These are phyloP conservation scores for Alloteropsis semialata DNA, from an alignment of 176 grass and related monocot genomes.

Conservation along the genomic window DNA sequence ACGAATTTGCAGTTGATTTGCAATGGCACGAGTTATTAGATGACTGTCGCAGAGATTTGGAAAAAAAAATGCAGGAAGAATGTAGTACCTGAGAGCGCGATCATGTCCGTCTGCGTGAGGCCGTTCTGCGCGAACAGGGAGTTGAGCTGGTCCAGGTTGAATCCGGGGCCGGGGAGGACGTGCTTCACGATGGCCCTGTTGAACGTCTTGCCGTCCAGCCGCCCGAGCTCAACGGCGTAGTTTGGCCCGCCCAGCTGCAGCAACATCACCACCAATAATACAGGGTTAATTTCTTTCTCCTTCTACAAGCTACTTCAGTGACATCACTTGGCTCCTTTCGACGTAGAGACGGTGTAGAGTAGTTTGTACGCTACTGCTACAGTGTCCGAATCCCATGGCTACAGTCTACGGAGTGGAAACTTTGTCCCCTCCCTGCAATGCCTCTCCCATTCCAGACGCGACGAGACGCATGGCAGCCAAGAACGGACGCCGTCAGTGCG, in stretches of 20 bases:
- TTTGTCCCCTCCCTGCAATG: not conserved
- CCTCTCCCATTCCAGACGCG: not conserved
- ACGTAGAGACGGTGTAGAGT: not conserved
- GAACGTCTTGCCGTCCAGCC: slow-evolving; percentile 62
- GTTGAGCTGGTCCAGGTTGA: slow-evolving; percentile 70
- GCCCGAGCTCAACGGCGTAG: slow-evolving; percentile 67
- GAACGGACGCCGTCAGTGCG: not conserved
- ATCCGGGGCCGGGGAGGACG: slow-evolving; percentile 63
- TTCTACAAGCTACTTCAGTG: too few relatives aligned
- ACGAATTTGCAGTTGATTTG: not conserved
- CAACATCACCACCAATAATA: too few relatives aligned
- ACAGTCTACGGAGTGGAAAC: slow-evolving; percentile 11
- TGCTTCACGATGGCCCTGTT: slow-evolving; percentile 73
- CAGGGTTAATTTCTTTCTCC: too few relatives aligned
- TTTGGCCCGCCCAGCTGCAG: slow-evolving; percentile 54
- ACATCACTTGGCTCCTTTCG: not conserved
- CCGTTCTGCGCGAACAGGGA: slow-evolving; percentile 61
- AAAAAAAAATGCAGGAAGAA: not conserved
- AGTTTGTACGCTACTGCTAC: not conserved
- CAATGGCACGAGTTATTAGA: not conserved
- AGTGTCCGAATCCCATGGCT: not conserved
- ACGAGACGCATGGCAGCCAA: not conserved
- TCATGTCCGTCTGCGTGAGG: slow-evolving; percentile 78
- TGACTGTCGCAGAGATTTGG: not conserved
- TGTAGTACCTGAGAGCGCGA: slow-evolving; percentile 58